These are phyloP conservation scores for Yamadazyma olivae DNA, from an alignment of 805 yeast species.

Conservation along the genomic window DNA sequence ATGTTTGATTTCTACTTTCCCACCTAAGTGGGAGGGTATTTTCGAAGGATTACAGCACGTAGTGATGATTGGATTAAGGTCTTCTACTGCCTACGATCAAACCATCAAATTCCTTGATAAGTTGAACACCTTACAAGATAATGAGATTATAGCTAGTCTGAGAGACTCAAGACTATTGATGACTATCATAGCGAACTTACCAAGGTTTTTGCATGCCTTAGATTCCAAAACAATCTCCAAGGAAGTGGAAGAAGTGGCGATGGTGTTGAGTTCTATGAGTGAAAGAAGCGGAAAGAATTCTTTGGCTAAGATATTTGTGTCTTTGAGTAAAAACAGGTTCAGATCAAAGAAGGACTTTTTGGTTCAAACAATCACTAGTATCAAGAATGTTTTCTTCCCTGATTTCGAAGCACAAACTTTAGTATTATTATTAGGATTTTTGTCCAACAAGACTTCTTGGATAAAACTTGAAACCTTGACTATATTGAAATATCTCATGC, in stretches of 20 bases:
- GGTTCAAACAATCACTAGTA: constrained; percentile 70
- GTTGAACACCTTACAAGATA: constrained; percentile 61
- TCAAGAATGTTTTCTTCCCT: constrained; percentile 70
- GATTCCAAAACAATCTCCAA: constrained; percentile 47
- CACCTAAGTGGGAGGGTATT: constrained; percentile 93
- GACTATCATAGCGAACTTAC: constrained; percentile 75
- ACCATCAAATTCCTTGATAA: constrained; percentile 72
- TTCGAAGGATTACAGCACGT: constrained; percentile 85
- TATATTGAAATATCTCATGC: constrained; percentile 68
- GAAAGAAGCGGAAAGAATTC: constrained; percentile 52
- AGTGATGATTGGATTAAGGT: constrained; percentile 78
- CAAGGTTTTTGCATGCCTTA: constrained; percentile 80
- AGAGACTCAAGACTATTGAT: constrained; percentile 66
- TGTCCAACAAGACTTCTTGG: constrained; percentile 77
- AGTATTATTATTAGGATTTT: constrained; percentile 71
- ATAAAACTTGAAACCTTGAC: constrained; percentile 78
- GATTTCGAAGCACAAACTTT: constrained; percentile 70
- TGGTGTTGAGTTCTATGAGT: constrained; percentile 55
- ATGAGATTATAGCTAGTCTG: constrained; percentile 68
- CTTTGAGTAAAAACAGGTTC: constrained; percentile 75
- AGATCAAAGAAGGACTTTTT: constrained; percentile 89
- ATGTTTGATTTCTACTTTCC: constrained; percentile 81
- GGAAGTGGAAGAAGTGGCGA: constrained; percentile 46
- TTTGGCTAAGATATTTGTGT: constrained; percentile 68
- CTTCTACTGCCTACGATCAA: constrained; percentile 75